Evolutionary conservation across 2,329 filamentous ascomycete species (phyloP).

Genomic region (Rhynchosporium agropyri): DNA sequence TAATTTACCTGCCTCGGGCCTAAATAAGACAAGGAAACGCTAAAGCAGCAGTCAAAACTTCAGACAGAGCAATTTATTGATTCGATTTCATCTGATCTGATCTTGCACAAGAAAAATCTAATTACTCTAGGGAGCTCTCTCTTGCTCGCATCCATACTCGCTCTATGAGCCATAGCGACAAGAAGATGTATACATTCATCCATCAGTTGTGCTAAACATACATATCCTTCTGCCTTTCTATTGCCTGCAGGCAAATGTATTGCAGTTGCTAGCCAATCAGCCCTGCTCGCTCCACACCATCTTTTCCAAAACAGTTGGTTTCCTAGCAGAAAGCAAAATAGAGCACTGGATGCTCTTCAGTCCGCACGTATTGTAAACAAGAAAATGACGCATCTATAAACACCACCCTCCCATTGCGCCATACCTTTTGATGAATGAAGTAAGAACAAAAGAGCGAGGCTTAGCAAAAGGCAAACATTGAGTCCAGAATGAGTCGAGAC

Average conservation of each 20-base stretch:
- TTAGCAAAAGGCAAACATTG: slow-evolving; percentile 9
- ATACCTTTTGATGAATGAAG: slow-evolving; percentile 8
- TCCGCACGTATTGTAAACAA: slow-evolving; percentile 16
- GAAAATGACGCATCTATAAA: slow-evolving; percentile 21
- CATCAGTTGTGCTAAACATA: slow-evolving; percentile 5
- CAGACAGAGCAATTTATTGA: too few species aligned
- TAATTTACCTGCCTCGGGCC: too few species aligned
- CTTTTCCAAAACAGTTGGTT: slow-evolving; percentile 7
- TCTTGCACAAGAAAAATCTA: neutral
- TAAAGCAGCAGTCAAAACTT: too few species aligned
- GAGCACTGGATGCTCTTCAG: neutral
- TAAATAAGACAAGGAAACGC: too few species aligned
- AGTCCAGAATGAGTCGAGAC: neutral
- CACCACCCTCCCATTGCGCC: slow-evolving; percentile 16
- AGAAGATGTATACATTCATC: neutral
- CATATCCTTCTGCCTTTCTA: slow-evolving; percentile 5
- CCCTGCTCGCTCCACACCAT: neutral
- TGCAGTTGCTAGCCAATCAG: slow-evolving; percentile 1
- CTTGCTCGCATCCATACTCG: neutral
- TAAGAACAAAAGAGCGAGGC: slow-evolving; percentile 18
- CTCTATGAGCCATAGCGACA: neutral
- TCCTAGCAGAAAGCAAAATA: slow-evolving; percentile 5
- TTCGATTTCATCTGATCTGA: too few species aligned
- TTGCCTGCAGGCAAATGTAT: slow-evolving; percentile 6
- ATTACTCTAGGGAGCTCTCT: neutral